A percentile compares a stretch with the other conserved stretches of the same genome.
These are phyloP conservation scores for Zymoseptoria pseudotritici DNA, from an alignment of 2,329 filamentous ascomycete species.

Conservation along the genomic window DNA sequence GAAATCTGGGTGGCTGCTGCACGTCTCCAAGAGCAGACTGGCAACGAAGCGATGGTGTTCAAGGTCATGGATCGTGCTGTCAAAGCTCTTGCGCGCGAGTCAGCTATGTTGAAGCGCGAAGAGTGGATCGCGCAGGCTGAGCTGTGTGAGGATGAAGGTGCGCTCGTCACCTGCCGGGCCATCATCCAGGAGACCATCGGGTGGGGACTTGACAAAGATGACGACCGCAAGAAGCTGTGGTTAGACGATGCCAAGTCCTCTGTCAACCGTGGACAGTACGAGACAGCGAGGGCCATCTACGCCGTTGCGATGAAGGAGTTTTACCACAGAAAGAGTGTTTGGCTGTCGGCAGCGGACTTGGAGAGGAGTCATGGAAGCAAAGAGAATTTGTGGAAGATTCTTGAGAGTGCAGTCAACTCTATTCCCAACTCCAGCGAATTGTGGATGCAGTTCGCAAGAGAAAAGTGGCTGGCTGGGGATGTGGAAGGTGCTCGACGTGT, in stretches of 20 bases:
- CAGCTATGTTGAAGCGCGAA: conserved; percentile 93
- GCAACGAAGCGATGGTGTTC: conserved; percentile 63
- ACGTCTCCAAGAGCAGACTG: conserved; percentile 81
- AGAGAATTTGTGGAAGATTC: conserved; percentile 72
- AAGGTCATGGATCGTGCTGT: conserved; percentile 94
- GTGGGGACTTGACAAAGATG: conserved; percentile 89
- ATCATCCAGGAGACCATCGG: conserved; percentile 91
- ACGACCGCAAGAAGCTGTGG: conserved; percentile 93
- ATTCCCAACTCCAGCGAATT: conserved; percentile 85
- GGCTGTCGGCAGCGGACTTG: conserved; percentile 83
- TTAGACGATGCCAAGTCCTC: conserved; percentile 83
- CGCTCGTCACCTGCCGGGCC: conserved; percentile 73
- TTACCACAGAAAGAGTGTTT: conserved; percentile 76
- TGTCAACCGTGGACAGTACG: conserved; percentile 73
- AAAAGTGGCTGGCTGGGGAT: conserved; percentile 85
- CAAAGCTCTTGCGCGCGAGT: conserved; percentile 79
- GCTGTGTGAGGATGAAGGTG: conserved; percentile 87
- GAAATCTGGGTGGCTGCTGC: conserved; percentile 97
- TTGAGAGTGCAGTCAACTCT: conserved; percentile 89
- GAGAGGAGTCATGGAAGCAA: conserved; percentile 83
- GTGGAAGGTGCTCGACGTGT: conserved; percentile 81
- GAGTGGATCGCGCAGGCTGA: conserved; percentile 96
- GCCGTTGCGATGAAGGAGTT: conserved; percentile 86
- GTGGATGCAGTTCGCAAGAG: conserved; percentile 93
- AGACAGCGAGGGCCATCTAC: conserved; percentile 89